phyloP scores from a whole-genome alignment of 495 filamentous ascomycete genomes.

The Xylaria palmicola region DNA sequence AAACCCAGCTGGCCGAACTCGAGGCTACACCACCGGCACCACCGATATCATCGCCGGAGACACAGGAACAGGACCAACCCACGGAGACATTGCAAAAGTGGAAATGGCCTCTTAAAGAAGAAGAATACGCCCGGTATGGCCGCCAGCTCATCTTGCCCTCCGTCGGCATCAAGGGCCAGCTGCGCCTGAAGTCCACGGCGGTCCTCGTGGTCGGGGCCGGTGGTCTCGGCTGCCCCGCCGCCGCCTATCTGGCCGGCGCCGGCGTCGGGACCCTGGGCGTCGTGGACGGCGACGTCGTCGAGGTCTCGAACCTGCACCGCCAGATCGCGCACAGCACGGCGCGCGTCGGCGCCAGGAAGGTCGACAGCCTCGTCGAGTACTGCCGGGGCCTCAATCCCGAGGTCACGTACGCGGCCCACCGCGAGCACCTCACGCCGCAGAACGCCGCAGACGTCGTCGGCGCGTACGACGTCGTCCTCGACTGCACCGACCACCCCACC shows the following conservation, averaged over 20 bases:
- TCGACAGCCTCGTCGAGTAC: slow-evolving; percentile 70
- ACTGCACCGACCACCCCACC: slow-evolving; percentile 91
- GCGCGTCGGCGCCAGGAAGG: slow-evolving; percentile 76
- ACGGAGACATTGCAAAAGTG: slow-evolving; percentile 17
- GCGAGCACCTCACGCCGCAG: slow-evolving; percentile 58
- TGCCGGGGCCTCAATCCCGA: slow-evolving; percentile 68
- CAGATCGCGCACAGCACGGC: slow-evolving; percentile 77
- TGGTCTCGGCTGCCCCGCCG: slow-evolving; percentile 88
- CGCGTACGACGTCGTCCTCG: slow-evolving; percentile 79
- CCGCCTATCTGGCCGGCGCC: slow-evolving; percentile 83
- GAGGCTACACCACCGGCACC: slow-evolving; percentile 20
- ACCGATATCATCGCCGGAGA: background rate
- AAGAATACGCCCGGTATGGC: slow-evolving; percentile 84
- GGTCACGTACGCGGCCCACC: slow-evolving; percentile 60
- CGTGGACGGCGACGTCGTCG: slow-evolving; percentile 84
- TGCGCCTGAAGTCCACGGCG: slow-evolving; percentile 65
- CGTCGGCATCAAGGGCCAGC: slow-evolving; percentile 79
- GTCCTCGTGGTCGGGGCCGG: slow-evolving; percentile 90
- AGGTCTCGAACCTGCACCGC: slow-evolving; percentile 87
- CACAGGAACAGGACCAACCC: background rate
- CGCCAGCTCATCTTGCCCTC: slow-evolving; percentile 89
- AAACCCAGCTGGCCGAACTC: slow-evolving; percentile 34
- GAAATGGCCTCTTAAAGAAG: slow-evolving; percentile 60
- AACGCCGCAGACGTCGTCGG: slow-evolving; percentile 63
- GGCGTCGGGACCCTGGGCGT: slow-evolving; percentile 82